Percentiles rank a stretch among this genome's conserved stretches.
Conservation (phyloP, 139 green algal species). For the Coelastrella sp. region DNA sequence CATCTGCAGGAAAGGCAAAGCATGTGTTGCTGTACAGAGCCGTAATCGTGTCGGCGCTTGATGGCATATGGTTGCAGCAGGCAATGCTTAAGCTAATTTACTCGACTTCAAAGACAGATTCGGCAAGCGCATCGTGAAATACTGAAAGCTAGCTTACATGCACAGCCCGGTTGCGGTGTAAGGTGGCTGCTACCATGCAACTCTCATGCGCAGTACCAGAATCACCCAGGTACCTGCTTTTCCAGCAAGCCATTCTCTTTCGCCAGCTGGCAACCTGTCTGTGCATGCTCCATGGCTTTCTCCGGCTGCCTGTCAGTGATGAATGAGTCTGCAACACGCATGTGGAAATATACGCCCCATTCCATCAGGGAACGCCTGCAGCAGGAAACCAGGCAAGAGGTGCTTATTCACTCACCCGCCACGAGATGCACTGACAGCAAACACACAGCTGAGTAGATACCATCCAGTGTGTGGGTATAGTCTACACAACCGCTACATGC, state of each 20-base stretch:
- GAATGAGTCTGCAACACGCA: conserved; percentile 30
- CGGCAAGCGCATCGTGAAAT: too few relatives aligned
- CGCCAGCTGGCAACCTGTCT: conserved; percentile 20
- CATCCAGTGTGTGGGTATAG: background rate
- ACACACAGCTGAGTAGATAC: too few relatives aligned
- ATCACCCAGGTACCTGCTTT: conserved; percentile 27
- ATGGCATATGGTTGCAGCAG: too few relatives aligned
- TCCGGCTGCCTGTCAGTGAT: background rate
- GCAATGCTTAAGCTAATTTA: too few relatives aligned
- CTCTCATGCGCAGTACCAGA: background rate
- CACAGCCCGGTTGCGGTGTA: too few relatives aligned
- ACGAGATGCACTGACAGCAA: too few relatives aligned
- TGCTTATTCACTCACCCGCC: background rate
- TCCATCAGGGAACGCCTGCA: conserved; percentile 24
- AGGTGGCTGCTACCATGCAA: too few relatives aligned
- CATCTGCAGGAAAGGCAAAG: conserved; percentile 10
- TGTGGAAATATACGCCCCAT: conserved; percentile 48
- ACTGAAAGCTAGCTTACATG: too few relatives aligned
- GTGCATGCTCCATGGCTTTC: conserved; percentile 2
- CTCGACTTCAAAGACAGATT: too few relatives aligned
- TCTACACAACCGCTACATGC: background rate
- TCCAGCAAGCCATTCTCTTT: conserved; percentile 32
- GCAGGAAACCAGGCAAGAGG: background rate
- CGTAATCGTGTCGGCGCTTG: too few relatives aligned
- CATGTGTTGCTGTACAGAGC: too few relatives aligned